Conservation (phyloP, 106 monocot species). For the Posidonia australis region DNA sequence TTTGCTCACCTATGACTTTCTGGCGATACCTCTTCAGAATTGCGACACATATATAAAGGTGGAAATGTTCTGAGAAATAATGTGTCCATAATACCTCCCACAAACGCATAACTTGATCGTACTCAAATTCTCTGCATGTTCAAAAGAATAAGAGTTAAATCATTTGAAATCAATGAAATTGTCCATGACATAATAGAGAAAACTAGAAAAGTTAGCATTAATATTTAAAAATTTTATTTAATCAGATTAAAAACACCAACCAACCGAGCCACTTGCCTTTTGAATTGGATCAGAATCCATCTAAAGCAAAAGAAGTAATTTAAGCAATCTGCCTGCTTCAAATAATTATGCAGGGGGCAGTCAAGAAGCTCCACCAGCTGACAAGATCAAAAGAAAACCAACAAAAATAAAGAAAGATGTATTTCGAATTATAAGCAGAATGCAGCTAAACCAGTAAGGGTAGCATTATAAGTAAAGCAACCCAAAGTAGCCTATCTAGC, state of each 20-base stretch:
- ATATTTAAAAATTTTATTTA: too few species aligned
- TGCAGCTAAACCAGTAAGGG: neutral
- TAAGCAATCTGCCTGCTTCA: constrained; percentile 83
- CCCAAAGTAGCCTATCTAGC: too few species aligned
- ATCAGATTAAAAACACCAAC: neutral
- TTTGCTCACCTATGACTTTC: constrained; percentile 59
- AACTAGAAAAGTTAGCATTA: too few species aligned
- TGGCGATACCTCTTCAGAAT: constrained; percentile 61
- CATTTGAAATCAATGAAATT: too few species aligned
- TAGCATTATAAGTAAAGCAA: too few species aligned
- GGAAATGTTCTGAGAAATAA: constrained; percentile 81
- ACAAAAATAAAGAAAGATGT: neutral
- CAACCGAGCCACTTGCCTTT: constrained; percentile 37
- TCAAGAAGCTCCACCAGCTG: constrained; percentile 97
- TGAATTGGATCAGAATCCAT: constrained; percentile 98
- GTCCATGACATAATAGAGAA: too few species aligned
- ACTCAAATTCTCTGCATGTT: constrained; percentile 71
- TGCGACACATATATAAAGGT: constrained; percentile 81
- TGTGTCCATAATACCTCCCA: constrained; percentile 98
- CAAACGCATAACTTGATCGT: constrained; percentile 51
- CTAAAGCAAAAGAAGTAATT: constrained; percentile 99
- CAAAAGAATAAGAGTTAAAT: neutral
- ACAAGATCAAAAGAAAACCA: constrained; percentile 1
- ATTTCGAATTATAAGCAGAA: neutral
- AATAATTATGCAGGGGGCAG: constrained; percentile 68